phyloP scores from a whole-genome alignment of 306 rosid species.

The Lathyrus tuberosus region DNA sequence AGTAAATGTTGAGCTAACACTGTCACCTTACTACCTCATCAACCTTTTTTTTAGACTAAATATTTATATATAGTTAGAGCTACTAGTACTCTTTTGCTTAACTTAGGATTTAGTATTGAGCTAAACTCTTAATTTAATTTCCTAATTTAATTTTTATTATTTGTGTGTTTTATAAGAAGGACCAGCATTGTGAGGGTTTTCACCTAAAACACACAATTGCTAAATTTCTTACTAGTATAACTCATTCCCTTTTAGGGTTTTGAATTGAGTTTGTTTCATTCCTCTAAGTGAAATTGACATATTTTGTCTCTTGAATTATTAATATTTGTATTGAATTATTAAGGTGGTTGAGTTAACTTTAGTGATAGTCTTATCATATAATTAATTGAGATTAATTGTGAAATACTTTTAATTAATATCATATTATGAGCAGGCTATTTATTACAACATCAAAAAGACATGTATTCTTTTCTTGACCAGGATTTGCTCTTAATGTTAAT shows the following conservation, averaged over 20 bases:
- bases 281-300: constrained; percentile 11
- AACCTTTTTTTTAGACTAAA: constrained; percentile 34
- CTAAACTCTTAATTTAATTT: constrained; percentile 28
- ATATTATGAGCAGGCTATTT: constrained; percentile 19
- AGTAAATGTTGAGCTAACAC: constrained; percentile 36
- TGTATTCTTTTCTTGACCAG: constrained; percentile 5
- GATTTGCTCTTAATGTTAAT: constrained; percentile 6
- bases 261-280: constrained; percentile 43
- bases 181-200: constrained; percentile 18
- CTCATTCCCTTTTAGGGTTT: constrained; percentile 26
- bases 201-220: constrained; percentile 21
- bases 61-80: constrained; percentile 27
- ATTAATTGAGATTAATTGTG: background rate
- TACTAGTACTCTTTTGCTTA: constrained; percentile 31
- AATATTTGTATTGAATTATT: constrained; percentile 9
- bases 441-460: constrained; percentile 1
- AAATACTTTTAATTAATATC: background rate
- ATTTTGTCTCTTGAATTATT: background rate
- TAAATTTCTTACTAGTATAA: background rate
- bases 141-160: constrained; percentile 12
- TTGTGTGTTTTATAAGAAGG: constrained; percentile 43
- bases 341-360: constrained; percentile 9
- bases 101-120: constrained; percentile 41
- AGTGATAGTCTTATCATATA: constrained; percentile 3
- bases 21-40: constrained; percentile 43